Percentiles rank a stretch among this genome's conserved stretches.
Conservation (phyloP, 108 stramenopile species). For the Discostella stelligeroides region DNA sequence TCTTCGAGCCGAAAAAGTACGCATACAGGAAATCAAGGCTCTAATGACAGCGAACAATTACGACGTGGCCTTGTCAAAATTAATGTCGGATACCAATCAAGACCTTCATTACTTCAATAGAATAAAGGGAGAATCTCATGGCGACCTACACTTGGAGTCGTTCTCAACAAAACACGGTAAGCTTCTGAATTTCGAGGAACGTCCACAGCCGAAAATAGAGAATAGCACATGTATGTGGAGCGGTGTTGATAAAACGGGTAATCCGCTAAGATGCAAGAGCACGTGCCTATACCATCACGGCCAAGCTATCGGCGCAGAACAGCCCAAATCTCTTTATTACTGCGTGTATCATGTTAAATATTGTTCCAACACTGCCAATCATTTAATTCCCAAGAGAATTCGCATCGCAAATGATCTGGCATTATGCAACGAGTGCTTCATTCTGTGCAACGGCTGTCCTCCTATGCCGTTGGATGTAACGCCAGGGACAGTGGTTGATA, state of each 20-base stretch:
- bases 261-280: conserved; percentile 26
- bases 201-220: neutral
- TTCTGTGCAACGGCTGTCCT: conserved; percentile 9
- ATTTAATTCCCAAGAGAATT: conserved; percentile 23
- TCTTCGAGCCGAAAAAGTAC: neutral
- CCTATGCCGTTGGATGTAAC: conserved; percentile 17
- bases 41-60: conserved; percentile 22
- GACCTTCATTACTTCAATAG: conserved; percentile 43
- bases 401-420: conserved; percentile 29
- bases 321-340: conserved; percentile 18
- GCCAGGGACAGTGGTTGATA: too few relatives aligned
- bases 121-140: conserved; percentile 9
- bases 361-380: conserved; percentile 23
- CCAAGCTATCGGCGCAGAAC: conserved; percentile 9
- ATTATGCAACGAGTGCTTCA: conserved; percentile 46
- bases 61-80: conserved; percentile 16
- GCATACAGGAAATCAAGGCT: conserved; percentile 22
- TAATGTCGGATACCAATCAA: conserved; percentile 23
- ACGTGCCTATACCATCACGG: conserved; percentile 18
- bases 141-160: conserved; percentile 7
- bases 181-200: conserved; percentile 9
- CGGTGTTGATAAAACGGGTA: conserved; percentile 12
- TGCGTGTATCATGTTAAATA: conserved; percentile 38
- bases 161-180: conserved; percentile 21
- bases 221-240: conserved; percentile 20